These are phyloP conservation scores for Citrullus amarus DNA, from an alignment of 306 rosid genomes.

Conservation along the genomic window DNA sequence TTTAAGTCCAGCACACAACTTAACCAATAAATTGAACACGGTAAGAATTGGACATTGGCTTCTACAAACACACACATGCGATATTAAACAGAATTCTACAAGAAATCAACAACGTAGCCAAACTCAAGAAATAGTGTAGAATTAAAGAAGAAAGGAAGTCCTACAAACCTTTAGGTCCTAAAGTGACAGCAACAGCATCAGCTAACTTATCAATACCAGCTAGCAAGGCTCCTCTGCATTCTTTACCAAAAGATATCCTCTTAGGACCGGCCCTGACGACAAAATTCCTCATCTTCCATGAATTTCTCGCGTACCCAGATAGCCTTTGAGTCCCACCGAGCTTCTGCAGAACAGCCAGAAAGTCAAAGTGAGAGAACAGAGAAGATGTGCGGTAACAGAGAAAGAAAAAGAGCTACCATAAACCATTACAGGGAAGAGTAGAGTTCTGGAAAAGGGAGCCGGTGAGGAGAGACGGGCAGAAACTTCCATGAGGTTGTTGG, in stretches of 20 bases:
- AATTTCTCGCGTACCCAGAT: slow-evolving; percentile 26
- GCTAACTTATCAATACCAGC: slow-evolving; percentile 86
- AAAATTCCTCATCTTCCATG: slow-evolving; percentile 5
- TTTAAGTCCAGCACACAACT: not conserved
- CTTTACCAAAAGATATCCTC: slow-evolving; percentile 56
- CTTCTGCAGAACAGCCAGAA: slow-evolving; percentile 25
- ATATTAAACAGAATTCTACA: not conserved
- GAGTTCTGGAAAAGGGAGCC: slow-evolving; percentile 15
- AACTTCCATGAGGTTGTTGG: slow-evolving; percentile 18
- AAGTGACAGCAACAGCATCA: slow-evolving; percentile 87
- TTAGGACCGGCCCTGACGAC: slow-evolving; percentile 62
- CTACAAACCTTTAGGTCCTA: slow-evolving; percentile 79
- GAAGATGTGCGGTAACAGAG: not conserved
- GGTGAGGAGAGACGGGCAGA: slow-evolving; percentile 18
- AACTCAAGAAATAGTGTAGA: not conserved
- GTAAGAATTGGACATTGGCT: not conserved
- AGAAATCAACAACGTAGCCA: not conserved
- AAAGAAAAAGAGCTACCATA: slow-evolving; percentile 26
- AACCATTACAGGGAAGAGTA: slow-evolving; percentile 31
- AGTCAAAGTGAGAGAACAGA: not conserved
- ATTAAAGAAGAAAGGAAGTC: not conserved
- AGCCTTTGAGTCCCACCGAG: slow-evolving; percentile 18
- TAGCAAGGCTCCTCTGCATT: slow-evolving; percentile 54
- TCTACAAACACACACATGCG: not conserved
- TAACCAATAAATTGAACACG: not conserved